A percentile compares a stretch with the other conserved stretches of the same genome.
Conservation (phyloP, 176 grass and related monocot genomes). For the Carex scoparia region DNA sequence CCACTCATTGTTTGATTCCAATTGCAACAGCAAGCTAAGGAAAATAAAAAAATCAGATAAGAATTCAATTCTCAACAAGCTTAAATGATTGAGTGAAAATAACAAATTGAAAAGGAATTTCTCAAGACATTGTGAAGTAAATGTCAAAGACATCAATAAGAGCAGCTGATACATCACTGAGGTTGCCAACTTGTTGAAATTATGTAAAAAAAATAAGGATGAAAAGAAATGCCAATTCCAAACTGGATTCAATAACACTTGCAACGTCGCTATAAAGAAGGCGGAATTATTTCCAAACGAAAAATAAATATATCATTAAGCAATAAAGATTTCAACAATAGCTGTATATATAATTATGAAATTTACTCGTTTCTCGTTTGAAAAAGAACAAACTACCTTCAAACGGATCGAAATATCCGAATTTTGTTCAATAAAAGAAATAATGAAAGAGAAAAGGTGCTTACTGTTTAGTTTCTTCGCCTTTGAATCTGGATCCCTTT, state of each 20-base stretch:
- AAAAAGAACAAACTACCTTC: background rate
- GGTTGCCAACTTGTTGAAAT: background rate
- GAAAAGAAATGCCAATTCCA: background rate
- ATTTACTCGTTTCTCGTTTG: background rate
- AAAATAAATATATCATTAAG: background rate
- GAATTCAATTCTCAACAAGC: background rate
- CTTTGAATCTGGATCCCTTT: slow-evolving; percentile 21
- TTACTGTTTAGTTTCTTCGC: background rate
- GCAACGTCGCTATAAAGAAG: too few species aligned
- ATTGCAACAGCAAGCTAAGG: background rate
- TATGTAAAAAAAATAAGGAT: background rate
- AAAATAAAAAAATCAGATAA: background rate
- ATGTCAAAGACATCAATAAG: background rate
- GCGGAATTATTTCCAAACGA: background rate
- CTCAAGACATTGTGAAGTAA: background rate
- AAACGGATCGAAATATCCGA: background rate
- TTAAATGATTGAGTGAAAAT: background rate
- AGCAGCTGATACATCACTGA: background rate
- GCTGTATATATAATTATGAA: background rate
- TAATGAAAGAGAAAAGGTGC: slow-evolving; percentile 1
- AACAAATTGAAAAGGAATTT: slow-evolving; percentile 10
- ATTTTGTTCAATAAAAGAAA: background rate
- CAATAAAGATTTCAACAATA: background rate
- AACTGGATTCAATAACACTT: background rate
- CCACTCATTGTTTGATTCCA: slow-evolving; percentile 42